These are phyloP conservation scores for Akanthomyces dipterigenus DNA, from an alignment of 2,329 filamentous ascomycete species.

Conservation along the genomic window DNA sequence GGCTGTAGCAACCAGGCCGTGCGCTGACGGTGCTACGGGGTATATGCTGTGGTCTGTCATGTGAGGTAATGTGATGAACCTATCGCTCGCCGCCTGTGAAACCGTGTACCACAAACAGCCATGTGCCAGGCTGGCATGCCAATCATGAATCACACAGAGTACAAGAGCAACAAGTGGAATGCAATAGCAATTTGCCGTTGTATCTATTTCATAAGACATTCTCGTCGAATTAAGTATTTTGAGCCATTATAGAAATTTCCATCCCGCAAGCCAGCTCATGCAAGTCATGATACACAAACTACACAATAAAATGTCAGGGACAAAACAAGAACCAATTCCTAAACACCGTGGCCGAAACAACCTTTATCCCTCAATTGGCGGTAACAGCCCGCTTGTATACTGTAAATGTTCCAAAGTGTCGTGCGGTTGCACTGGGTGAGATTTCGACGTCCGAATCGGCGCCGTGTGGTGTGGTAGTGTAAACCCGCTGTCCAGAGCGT, in stretches of 20 bases:
- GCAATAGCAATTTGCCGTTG: slow-evolving; percentile 4
- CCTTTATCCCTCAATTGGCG: slow-evolving; percentile 26
- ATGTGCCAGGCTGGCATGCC: not conserved
- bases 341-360: slow-evolving; percentile 7
- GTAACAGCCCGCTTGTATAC: slow-evolving; percentile 22
- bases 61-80: too few species aligned
- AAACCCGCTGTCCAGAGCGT: slow-evolving; percentile 60
- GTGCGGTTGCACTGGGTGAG: slow-evolving; percentile 16
- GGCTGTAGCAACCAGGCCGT: too few species aligned
- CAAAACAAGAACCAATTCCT: slow-evolving; percentile 6
- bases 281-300: slow-evolving; percentile 13
- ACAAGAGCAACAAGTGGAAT: not conserved
- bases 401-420: slow-evolving; percentile 21
- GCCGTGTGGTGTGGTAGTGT: slow-evolving; percentile 35
- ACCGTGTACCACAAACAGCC: too few species aligned
- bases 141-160: not conserved
- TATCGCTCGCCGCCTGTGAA: too few species aligned
- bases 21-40: too few species aligned
- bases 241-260: slow-evolving; percentile 11
- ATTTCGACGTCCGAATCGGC: slow-evolving; percentile 31
- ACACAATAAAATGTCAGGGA: slow-evolving; percentile 6
- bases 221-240: slow-evolving; percentile 13
- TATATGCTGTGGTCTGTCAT: too few species aligned
- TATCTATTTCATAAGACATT: slow-evolving; percentile 12
- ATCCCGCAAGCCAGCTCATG: slow-evolving; percentile 10